These are phyloP conservation scores for Pseudocercospora eumusae DNA, from an alignment of 2,329 filamentous ascomycete genomes.

Conservation along the genomic window DNA sequence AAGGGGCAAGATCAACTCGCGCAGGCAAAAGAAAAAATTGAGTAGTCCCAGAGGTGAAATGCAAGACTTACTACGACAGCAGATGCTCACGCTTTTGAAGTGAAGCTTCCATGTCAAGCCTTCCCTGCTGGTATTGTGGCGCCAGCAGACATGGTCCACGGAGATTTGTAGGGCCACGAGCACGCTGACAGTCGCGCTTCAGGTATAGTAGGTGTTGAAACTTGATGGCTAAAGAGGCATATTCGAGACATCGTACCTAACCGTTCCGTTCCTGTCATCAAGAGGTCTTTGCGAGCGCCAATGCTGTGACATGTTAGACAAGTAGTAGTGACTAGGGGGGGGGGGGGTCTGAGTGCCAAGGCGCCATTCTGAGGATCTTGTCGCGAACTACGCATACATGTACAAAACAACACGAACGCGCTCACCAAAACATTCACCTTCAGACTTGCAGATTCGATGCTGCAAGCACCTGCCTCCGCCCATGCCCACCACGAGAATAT, in stretches of 20 bases:
- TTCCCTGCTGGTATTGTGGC: background rate
- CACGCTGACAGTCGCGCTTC: background rate
- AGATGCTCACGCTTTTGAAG: constrained; percentile 2
- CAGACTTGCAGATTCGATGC: background rate
- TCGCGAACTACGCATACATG: too few species aligned
- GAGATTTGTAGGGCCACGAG: background rate
- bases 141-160: background rate
- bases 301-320: too few species aligned
- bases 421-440: too few species aligned
- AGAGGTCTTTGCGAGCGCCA: too few species aligned
- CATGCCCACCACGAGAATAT: background rate
- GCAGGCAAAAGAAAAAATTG: constrained; percentile 6
- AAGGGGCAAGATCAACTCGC: constrained; percentile 28
- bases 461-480: background rate
- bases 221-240: background rate
- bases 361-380: background rate
- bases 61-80: background rate
- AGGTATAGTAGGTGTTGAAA: constrained; percentile 1
- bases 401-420: background rate
- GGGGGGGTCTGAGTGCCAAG: background rate
- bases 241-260: background rate
- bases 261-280: too few species aligned
- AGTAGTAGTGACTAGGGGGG: too few species aligned
- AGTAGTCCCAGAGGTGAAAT: constrained; percentile 1
- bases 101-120: background rate